phyloP scores from a whole-genome alignment of 257 asterid genomes.

The Przewalskia tangutica region DNA sequence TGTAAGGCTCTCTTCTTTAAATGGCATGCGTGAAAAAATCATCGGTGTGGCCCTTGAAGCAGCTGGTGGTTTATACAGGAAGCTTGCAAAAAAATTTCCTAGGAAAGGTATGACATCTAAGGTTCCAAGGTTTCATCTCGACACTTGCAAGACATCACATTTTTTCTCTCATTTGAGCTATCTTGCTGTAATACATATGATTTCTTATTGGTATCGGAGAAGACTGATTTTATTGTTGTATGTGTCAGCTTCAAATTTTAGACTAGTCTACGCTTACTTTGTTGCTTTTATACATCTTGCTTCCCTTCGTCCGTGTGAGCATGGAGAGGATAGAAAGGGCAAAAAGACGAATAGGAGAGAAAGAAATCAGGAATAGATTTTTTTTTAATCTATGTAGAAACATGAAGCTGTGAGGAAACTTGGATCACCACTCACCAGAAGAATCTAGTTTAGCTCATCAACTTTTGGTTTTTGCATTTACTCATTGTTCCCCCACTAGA shows the following conservation, averaged over 20 bases:
- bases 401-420: background rate
- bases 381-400: background rate
- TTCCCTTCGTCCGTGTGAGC: background rate
- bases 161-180: background rate
- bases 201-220: background rate
- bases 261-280: background rate
- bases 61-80: constrained; percentile 95
- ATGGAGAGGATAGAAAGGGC: background rate
- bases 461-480: background rate
- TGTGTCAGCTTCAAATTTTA: background rate
- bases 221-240: background rate
- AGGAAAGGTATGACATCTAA: constrained; percentile 49
- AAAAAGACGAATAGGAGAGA: background rate
- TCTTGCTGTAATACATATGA: background rate
- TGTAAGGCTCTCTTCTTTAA: constrained; percentile 59
- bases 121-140: background rate
- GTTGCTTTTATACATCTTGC: background rate
- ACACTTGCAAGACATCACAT: background rate
- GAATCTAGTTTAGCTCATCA: constrained; percentile 2
- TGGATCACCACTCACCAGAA: background rate
- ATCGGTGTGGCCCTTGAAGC: constrained; percentile 99
- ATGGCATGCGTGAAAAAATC: constrained; percentile 78
- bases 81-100: constrained; percentile 85
- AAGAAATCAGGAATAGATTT: background rate
- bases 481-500: background rate